Evolutionary conservation across 495 filamentous ascomycete genomes (phyloP).

Genomic region (Massariosphaeria phaeospora): DNA sequence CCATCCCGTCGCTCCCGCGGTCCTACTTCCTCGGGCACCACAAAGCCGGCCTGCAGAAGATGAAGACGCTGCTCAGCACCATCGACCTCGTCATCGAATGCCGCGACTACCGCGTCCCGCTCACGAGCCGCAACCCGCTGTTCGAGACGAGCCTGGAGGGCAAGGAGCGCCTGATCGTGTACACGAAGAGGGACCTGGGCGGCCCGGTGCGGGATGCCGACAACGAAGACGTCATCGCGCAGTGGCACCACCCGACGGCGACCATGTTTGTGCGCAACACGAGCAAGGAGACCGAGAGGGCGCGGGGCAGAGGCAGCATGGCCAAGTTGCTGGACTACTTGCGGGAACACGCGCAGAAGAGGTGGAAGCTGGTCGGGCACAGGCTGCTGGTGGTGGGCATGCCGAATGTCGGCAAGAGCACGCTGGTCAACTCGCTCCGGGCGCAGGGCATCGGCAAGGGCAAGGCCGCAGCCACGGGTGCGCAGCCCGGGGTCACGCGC

Average conservation of each 20-base stretch:
- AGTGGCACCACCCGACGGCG: conserved; percentile 53
- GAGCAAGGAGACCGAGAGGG: not conserved
- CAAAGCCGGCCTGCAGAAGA: conserved; percentile 70
- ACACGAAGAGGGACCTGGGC: conserved; percentile 83
- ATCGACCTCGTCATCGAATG: conserved; percentile 92
- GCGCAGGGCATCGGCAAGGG: conserved; percentile 59
- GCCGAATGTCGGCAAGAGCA: conserved; percentile 93
- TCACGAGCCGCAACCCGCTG: conserved; percentile 84
- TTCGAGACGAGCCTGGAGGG: conserved; percentile 73
- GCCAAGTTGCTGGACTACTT: conserved; percentile 42
- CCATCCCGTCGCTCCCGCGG: conserved; percentile 65
- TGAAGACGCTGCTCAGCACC: conserved; percentile 74
- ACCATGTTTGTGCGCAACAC: conserved; percentile 6
- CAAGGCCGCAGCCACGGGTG: conserved; percentile 78
- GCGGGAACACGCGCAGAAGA: conserved; percentile 44
- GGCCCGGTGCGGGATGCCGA: conserved; percentile 36
- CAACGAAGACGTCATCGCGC: conserved; percentile 51
- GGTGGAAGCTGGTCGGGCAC: conserved; percentile 59
- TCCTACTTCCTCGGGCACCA: conserved; percentile 99
- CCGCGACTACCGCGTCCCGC: conserved; percentile 83
- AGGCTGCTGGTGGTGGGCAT: conserved; percentile 88
- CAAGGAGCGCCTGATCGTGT: conserved; percentile 72
- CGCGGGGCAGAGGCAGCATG: not conserved
- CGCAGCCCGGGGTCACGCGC: conserved; percentile 82
- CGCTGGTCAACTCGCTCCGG: conserved; percentile 82